Evolutionary conservation across 2,329 filamentous ascomycete genomes (phyloP).

Genomic region (Trichoderma atroviride): DNA sequence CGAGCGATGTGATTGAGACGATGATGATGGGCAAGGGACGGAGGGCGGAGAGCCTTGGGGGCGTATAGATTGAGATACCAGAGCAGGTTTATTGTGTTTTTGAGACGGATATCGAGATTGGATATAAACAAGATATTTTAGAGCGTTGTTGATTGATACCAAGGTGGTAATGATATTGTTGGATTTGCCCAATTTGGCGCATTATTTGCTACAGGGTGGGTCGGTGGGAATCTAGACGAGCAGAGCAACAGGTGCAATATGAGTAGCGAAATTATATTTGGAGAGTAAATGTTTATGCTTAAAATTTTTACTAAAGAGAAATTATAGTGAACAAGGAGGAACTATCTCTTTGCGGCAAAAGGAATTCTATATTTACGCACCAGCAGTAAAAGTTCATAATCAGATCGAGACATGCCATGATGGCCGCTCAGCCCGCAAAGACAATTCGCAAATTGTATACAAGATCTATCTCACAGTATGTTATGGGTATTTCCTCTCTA

Average conservation of each 20-base stretch:
- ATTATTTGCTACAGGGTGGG: not conserved
- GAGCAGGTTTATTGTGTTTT: not conserved
- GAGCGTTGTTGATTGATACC: not conserved
- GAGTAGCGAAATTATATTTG: not conserved
- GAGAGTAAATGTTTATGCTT: not conserved
- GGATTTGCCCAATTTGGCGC: constrained; percentile 1
- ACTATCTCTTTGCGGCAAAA: not conserved
- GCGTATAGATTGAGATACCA: not conserved
- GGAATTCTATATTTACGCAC: not conserved
- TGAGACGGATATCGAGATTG: not conserved
- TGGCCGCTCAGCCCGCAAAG: not conserved
- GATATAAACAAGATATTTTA: not conserved
- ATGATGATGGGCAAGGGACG: constrained; percentile 9
- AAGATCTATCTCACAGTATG: not conserved
- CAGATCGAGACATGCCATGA: not conserved
- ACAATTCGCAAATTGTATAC: not conserved
- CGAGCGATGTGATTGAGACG: constrained; percentile 28
- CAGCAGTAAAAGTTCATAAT: not conserved
- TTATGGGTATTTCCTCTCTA: not conserved
- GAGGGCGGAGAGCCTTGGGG: not conserved
- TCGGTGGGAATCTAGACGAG: not conserved
- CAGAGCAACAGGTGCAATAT: not conserved
- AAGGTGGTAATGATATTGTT: not conserved
- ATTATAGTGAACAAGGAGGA: not conserved
- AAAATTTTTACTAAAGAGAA: not conserved